These are phyloP conservation scores for Herpetomonas tarakana DNA, from an alignment of 208 protist genomes.

Conservation along the genomic window DNA sequence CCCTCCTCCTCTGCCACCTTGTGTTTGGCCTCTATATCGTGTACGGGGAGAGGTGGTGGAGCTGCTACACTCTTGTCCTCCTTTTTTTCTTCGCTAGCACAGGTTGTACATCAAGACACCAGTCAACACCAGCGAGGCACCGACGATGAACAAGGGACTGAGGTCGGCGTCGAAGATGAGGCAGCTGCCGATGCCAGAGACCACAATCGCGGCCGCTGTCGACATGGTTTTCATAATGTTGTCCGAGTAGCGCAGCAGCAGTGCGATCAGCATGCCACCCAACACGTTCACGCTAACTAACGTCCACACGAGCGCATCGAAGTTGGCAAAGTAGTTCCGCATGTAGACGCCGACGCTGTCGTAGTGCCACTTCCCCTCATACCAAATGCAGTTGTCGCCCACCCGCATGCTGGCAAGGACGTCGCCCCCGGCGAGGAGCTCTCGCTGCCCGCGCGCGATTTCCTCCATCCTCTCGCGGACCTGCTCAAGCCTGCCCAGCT, in stretches of 20 bases:
- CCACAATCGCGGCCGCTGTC: slow-evolving; percentile 38
- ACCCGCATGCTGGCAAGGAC: slow-evolving; percentile 4
- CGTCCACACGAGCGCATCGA: slow-evolving; percentile 44
- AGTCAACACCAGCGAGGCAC: slow-evolving; percentile 18
- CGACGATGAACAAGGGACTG: slow-evolving; percentile 23
- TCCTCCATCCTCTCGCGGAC: neutral
- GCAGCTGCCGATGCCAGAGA: slow-evolving; percentile 33
- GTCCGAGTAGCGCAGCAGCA: slow-evolving; percentile 68
- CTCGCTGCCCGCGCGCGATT: neutral
- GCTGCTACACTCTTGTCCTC: too few species aligned
- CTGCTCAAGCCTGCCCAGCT: neutral
- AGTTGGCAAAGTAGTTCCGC: slow-evolving; percentile 46
- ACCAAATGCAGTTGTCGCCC: neutral
- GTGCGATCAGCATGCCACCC: slow-evolving; percentile 56
- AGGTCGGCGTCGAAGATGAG: slow-evolving; percentile 30
- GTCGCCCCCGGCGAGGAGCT: too few species aligned
- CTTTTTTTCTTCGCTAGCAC: too few species aligned
- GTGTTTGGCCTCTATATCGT: too few species aligned
- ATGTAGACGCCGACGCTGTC: neutral
- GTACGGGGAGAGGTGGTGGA: too few species aligned
- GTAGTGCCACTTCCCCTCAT: neutral
- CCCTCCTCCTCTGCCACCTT: too few species aligned
- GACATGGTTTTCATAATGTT: slow-evolving; percentile 79
- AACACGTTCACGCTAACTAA: slow-evolving; percentile 52
- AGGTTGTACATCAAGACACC: slow-evolving; percentile 34